These are phyloP conservation scores for Plasmopara viticola DNA, from an alignment of 352 stramenopile species.

Conservation along the genomic window DNA sequence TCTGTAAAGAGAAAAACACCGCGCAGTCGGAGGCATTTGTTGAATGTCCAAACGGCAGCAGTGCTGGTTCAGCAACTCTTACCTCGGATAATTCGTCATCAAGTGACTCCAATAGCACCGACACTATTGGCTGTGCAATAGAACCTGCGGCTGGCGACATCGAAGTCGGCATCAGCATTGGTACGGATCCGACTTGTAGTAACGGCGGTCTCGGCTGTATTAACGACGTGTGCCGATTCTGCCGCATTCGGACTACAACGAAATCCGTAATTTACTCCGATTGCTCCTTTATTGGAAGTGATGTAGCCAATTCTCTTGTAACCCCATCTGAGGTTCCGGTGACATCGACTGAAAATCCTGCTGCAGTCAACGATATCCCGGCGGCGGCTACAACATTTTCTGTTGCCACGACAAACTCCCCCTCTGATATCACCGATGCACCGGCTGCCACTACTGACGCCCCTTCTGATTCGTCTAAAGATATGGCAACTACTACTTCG, in stretches of 20 bases:
- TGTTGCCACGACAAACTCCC: conserved; percentile 4
- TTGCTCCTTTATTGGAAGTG: conserved; percentile 12
- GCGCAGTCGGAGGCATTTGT: conserved; percentile 29
- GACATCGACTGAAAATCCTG: conserved; percentile 1
- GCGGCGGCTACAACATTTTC: conserved; percentile 7
- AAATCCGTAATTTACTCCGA: conserved; percentile 13
- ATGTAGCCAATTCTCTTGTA: not conserved
- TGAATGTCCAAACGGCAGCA: conserved; percentile 12
- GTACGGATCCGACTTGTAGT: conserved; percentile 20
- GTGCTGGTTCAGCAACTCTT: conserved; percentile 9
- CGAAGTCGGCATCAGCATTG: conserved; percentile 22
- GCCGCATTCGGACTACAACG: conserved; percentile 15
- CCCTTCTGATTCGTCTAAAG: not conserved
- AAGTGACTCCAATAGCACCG: conserved; percentile 1
- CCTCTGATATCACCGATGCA: conserved; percentile 4
- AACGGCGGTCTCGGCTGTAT: conserved; percentile 22
- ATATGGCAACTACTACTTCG: not conserved
- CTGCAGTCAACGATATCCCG: not conserved
- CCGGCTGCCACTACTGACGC: conserved; percentile 1
- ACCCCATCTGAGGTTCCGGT: not conserved
- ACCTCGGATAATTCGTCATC: conserved; percentile 6
- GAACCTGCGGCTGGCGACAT: conserved; percentile 17
- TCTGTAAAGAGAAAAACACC: conserved; percentile 26
- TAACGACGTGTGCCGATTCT: conserved; percentile 26
- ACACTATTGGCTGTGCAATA: conserved; percentile 11